Base-by-base conservation (phyloP, 805 yeast genomes). In the Candida glaebosa region DNA sequence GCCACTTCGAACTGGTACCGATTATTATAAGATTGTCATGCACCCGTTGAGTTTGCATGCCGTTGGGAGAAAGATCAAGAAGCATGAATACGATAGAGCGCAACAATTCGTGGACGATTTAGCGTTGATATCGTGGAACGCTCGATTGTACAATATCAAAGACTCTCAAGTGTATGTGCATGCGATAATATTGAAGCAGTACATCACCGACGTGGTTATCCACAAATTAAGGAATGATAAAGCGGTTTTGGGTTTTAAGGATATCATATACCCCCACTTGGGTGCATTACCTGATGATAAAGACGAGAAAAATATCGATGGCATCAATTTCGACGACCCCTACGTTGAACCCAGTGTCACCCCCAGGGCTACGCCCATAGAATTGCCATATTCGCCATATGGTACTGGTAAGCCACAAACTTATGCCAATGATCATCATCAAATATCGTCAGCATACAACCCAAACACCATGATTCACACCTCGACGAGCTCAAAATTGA, bases 51-150 rank as follows among this genome's bases (percentile, higher is more conserved):
- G 96, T 5, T 75, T 90, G 48, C 81, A 82, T 50, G 80, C 84
- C 47, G 76, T 90, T 43, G 81, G 76, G 43, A 75, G 81, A 49
- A 72, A 77, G 44, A 62, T 86, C 26, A 78, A 78, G 44, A 68
- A 73, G 31, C 63, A 61, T 38, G 65, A 63, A 45, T 90, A 89
- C 64, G 58, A 65, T 4, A 69, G 69, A 35, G 78, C 87, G 1
- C 84, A 81, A 51, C 82, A 79, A 34, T 89, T 87, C 59, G 65
- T 90, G 28, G 75, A 69, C 43, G 96, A 90, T 60, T 58, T 90
- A 44, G 87, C 84, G 0, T 95, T 87, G 60, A 84, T 91, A 39
- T 77, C 87, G 1, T 87, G 95, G 89, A 91, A 91, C 57, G 96
- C 97, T 2, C 78, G 87, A 45, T 77, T 82, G 36, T 91, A 83